Base-by-base conservation (phyloP, 2,329 filamentous ascomycete species). In the Colletotrichum sp. region DNA sequence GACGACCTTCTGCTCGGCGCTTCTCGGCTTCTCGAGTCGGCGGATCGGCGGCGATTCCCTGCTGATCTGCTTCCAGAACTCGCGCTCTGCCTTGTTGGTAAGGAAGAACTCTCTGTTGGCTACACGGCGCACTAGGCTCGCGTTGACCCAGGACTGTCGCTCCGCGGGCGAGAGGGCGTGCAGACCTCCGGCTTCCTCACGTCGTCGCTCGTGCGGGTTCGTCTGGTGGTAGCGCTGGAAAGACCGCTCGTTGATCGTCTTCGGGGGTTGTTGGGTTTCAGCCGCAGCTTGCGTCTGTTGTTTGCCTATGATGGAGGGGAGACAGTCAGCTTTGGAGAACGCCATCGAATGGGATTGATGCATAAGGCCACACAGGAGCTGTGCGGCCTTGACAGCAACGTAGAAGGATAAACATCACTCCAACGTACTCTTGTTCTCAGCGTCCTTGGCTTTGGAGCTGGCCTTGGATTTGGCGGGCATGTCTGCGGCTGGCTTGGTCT, bases 51-150 rank as follows among this genome's bases (percentile, higher is more conserved):
- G 84, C 72, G 83, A 86, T 64, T 88, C 86, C 78, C 92, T 90
- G 81, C 86, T 87, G 77, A 91, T 85, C 63, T 86, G 84, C 82
- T 90, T 90, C 90, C 90, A 92, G 80, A 90, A 88, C 79, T 92
- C 90, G 79, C 88, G 88, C 80, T 91, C 88, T 30, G 87, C 82
- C 82, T 91, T 91, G 81, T 86, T 84, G 76, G 82, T 84, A 39
- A 85, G 81, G 59, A 80, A 77, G 6, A 87, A 78, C 13, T 79
- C 79, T 66, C 81, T 83, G 75, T 84, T 81, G 60, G 83, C 84
- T 48, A 86, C 84, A 61, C 85, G 85, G 59, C 84, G 84, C 55
- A 90, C 84, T 73, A 89, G 86, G 78, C 87, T 84, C 21, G 86
- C 80, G 81, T 88, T 87, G 48, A 86, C 80, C 84, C 88, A 91